Conservation (phyloP, 2,329 filamentous ascomycete genomes). For the Laburnicola sp. region DNA sequence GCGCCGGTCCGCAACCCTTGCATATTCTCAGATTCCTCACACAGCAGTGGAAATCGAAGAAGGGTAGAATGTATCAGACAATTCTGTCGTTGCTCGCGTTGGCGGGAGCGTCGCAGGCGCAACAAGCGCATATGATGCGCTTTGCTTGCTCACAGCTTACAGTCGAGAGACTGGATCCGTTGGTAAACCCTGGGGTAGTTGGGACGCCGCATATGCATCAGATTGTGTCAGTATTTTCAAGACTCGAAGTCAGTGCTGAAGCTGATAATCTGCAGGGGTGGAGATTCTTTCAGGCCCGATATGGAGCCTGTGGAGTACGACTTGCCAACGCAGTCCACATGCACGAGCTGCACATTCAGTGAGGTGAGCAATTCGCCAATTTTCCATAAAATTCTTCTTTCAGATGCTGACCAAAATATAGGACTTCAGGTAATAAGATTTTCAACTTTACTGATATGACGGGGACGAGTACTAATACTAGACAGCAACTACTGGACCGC, state of each 20-base stretch:
- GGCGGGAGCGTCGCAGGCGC: slow-evolving; percentile 11
- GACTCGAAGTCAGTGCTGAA: neutral
- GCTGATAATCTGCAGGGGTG: slow-evolving; percentile 10
- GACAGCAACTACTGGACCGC: slow-evolving; percentile 38
- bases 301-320: slow-evolving; percentile 34
- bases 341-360: slow-evolving; percentile 35
- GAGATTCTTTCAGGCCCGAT: slow-evolving; percentile 30
- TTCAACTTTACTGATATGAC: neutral
- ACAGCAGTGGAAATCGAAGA: neutral
- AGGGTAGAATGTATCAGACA: slow-evolving; percentile 11
- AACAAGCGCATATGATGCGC: slow-evolving; percentile 23
- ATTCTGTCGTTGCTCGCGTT: slow-evolving; percentile 8
- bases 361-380: slow-evolving; percentile 11
- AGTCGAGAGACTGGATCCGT: slow-evolving; percentile 28
- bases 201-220: slow-evolving; percentile 15
- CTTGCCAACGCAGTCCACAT: slow-evolving; percentile 24
- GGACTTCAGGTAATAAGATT: slow-evolving; percentile 1
- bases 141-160: slow-evolving; percentile 28
- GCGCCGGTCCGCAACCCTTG: neutral
- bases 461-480: neutral
- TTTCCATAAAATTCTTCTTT: neutral
- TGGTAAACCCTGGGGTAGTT: slow-evolving; percentile 28
- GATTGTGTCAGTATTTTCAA: slow-evolving; percentile 11
- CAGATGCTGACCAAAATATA: neutral
- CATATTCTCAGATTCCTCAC: neutral